A percentile compares a stretch with the other conserved stretches of the same genome.
Conservation (phyloP, 78 protist species). For the Dictyostelium intermedium region DNA sequence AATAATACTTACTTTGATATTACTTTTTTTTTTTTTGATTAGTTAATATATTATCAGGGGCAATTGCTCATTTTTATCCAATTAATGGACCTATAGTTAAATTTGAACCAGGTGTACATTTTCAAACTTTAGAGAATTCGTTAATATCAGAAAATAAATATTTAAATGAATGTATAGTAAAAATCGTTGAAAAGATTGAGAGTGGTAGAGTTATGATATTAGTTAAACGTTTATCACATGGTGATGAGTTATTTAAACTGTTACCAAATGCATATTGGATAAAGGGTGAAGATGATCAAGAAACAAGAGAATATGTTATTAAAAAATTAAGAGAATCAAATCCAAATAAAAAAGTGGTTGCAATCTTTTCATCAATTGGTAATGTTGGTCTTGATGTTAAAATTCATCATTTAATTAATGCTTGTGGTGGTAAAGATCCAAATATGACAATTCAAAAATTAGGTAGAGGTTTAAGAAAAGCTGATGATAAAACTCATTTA, state of each 20-base stretch:
- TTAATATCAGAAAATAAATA: conserved; percentile 47
- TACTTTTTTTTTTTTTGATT: too few relatives aligned
- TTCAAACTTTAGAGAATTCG: neutral
- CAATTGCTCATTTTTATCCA: conserved; percentile 62
- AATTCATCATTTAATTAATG: conserved; percentile 71
- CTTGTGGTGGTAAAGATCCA: conserved; percentile 80
- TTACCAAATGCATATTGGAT: conserved; percentile 75
- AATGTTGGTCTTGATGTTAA: conserved; percentile 72
- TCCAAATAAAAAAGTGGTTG: conserved; percentile 54
- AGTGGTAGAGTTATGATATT: conserved; percentile 72
- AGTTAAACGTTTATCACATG: conserved; percentile 69
- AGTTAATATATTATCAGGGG: conserved; percentile 50
- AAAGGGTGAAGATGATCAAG: conserved; percentile 60
- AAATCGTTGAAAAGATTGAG: conserved; percentile 26
- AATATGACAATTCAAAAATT: conserved; percentile 70
- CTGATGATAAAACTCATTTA: conserved; percentile 59
- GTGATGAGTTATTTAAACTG: conserved; percentile 27
- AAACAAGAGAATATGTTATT: conserved; percentile 66
- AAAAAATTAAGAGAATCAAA: conserved; percentile 16
- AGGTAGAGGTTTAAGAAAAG: conserved; percentile 79
- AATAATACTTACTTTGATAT: conserved; percentile 8
- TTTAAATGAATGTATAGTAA: conserved; percentile 61
- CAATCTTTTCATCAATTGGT: conserved; percentile 76
- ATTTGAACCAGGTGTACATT: neutral
- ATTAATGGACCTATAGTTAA: conserved; percentile 2